Evolutionary conservation across 305 asterid species (phyloP).

Genomic region (Ajuga reptans): DNA sequence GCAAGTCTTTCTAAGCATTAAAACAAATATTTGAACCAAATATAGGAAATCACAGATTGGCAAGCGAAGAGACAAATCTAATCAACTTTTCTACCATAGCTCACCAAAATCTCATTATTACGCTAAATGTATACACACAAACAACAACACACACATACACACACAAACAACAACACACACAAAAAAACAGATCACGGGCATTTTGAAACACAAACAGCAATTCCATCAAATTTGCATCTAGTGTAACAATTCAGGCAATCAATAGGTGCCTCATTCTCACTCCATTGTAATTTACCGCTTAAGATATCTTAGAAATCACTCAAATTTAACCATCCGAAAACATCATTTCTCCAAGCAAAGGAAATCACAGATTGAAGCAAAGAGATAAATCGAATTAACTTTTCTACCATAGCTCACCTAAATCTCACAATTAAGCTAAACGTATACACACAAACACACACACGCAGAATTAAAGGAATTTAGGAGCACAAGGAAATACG

Average conservation of each 20-base stretch:
- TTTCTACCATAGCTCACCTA: background rate
- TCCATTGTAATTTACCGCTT: background rate
- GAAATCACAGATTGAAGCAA: background rate
- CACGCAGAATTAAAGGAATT: background rate
- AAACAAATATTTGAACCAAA: background rate
- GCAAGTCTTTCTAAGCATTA: background rate
- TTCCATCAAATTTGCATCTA: slow-evolving; percentile 10
- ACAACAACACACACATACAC: too few relatives aligned
- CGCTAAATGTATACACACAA: too few relatives aligned
- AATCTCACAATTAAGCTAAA: background rate
- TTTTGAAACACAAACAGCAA: background rate
- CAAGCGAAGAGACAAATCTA: background rate
- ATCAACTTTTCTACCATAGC: background rate
- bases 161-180: too few relatives aligned
- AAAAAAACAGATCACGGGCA: too few relatives aligned
- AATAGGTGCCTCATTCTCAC: background rate
- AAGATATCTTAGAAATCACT: background rate
- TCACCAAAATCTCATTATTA: background rate
- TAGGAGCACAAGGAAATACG: background rate
- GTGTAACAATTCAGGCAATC: background rate
- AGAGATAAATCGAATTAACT: background rate
- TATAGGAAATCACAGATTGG: background rate
- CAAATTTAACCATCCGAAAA: background rate
- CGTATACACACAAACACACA: background rate
- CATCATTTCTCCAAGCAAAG: background rate